A percentile compares a stretch with the other conserved stretches of the same genome.
These are phyloP conservation scores for Polyporus tsugae DNA, from an alignment of 1,284 basidiomycete species.

Conservation along the genomic window DNA sequence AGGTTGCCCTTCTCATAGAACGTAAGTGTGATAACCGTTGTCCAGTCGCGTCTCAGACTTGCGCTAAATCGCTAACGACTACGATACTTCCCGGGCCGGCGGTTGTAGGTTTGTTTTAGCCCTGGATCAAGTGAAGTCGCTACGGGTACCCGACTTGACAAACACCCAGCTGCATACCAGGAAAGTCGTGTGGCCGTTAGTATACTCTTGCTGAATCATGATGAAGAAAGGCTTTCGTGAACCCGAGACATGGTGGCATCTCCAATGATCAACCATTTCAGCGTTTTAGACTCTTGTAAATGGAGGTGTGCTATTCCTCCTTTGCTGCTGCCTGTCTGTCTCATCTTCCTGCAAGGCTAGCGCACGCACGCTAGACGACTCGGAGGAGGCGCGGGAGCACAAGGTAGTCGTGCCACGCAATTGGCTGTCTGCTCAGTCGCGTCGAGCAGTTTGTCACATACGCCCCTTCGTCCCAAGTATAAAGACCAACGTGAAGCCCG, in stretches of 20 bases:
- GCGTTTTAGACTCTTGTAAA: neutral
- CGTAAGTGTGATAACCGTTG: neutral
- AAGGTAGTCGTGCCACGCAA: neutral
- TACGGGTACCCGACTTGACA: too few relatives aligned
- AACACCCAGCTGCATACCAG: too few relatives aligned
- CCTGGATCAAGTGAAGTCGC: neutral
- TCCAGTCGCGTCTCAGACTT: neutral
- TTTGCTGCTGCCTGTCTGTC: neutral
- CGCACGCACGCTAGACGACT: neutral
- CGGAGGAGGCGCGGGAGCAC: neutral
- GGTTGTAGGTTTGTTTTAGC: neutral
- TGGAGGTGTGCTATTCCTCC: neutral
- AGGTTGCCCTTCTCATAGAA: neutral
- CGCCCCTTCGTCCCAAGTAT: neutral
- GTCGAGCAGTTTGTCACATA: neutral
- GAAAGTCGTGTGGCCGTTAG: too few relatives aligned
- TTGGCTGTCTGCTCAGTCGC: neutral
- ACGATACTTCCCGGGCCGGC: neutral
- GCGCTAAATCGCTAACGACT: neutral
- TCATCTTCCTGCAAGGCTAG: neutral
- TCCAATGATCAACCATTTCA: slow-evolving; percentile 1
- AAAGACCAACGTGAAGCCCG: neutral
- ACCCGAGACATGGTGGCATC: neutral
- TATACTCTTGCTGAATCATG: neutral
- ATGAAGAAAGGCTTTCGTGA: neutral